phyloP scores from a whole-genome alignment of 176 grass and related monocot species.

The Rhipidocladum racemiflorum region DNA sequence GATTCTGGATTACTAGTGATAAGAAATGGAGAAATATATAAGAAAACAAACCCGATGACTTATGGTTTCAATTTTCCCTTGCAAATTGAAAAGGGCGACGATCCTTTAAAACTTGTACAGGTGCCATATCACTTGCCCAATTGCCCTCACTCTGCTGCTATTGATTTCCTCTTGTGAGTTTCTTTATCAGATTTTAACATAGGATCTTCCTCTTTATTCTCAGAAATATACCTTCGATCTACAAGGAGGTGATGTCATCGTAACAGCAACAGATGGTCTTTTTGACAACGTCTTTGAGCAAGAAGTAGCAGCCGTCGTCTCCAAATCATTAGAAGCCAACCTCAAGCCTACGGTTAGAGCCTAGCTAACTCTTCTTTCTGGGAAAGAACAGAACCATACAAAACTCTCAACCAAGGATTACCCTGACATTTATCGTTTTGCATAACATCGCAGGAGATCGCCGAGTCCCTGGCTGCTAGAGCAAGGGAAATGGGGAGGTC shows the following conservation, averaged over 20 bases:
- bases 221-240: constrained; percentile 73
- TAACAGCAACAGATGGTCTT: constrained; percentile 86
- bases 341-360: constrained; percentile 58
- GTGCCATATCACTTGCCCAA: constrained; percentile 21
- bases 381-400: neutral
- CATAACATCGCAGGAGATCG: constrained; percentile 59
- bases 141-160: neutral
- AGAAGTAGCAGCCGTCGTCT: constrained; percentile 59
- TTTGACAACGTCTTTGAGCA: constrained; percentile 87
- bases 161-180: neutral
- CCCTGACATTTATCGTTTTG: neutral
- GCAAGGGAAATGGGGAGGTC: constrained; percentile 75
- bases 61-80: constrained; percentile 98
- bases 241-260: constrained; percentile 69
- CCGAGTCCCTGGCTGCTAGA: constrained; percentile 45
- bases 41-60: constrained; percentile 81
- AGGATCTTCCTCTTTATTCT: neutral
- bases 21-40: constrained; percentile 70
- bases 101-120: constrained; percentile 77
- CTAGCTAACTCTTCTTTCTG: neutral
- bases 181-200: neutral
- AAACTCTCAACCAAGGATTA: neutral
- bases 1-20: constrained; percentile 93
- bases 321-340: constrained; percentile 60
- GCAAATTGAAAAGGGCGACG: constrained; percentile 92